Conservation (phyloP, 257 asterid genomes). For the Nicotiana knightiana region DNA sequence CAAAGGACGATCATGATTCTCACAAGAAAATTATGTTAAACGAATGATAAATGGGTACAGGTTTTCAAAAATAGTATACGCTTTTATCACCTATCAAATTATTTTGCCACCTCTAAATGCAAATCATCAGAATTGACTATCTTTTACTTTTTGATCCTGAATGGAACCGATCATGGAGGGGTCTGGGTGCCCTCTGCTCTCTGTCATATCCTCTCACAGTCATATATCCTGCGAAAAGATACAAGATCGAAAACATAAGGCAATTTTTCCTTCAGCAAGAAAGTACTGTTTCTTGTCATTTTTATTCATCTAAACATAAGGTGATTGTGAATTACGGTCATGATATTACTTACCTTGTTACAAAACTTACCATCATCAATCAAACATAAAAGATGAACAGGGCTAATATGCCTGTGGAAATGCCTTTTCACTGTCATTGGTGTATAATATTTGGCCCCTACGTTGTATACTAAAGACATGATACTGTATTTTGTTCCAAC, state of each 20-base stretch:
- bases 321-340: not conserved
- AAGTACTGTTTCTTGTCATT: not conserved
- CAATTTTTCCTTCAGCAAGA: not conserved
- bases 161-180: not conserved
- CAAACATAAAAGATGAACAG: not conserved
- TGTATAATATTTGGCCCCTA: not conserved
- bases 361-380: not conserved
- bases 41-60: not conserved
- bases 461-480: not conserved
- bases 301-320: not conserved
- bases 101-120: not conserved
- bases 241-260: not conserved
- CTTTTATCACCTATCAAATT: not conserved
- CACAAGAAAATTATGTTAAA: not conserved
- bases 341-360: not conserved
- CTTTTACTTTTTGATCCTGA: not conserved
- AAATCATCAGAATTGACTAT: not conserved
- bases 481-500: not conserved
- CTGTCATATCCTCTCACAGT: conserved; percentile 18
- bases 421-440: not conserved
- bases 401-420: not conserved
- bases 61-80: too few species aligned
- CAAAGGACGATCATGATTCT: not conserved
- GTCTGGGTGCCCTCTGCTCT: conserved; percentile 10
- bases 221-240: conserved; percentile 6